Conservation (phyloP, 176 grass and related monocot genomes). For the Carex parvula region DNA sequence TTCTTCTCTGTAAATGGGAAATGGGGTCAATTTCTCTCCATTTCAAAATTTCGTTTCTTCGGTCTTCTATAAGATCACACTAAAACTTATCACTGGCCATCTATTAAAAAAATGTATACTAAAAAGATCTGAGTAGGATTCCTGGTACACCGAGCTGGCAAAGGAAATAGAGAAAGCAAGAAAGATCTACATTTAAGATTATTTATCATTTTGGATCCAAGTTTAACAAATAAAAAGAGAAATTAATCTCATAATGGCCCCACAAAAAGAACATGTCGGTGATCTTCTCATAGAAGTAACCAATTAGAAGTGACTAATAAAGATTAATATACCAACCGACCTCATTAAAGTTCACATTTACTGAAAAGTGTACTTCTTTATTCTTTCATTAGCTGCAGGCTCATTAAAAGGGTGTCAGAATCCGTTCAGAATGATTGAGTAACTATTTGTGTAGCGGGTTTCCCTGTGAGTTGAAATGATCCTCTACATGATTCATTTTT, state of each 20-base stretch:
- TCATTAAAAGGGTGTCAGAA: background rate
- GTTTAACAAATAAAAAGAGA: conserved; percentile 3
- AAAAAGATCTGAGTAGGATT: background rate
- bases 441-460: background rate
- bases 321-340: background rate
- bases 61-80: too few relatives aligned
- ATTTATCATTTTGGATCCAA: background rate
- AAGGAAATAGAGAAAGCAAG: conserved; percentile 1
- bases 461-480: background rate
- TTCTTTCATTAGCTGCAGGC: background rate
- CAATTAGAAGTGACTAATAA: background rate
- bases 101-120: background rate
- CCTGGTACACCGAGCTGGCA: background rate
- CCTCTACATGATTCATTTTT: background rate
- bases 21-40: background rate
- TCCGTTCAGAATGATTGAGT: background rate
- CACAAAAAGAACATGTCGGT: conserved; percentile 18
- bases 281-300: conserved; percentile 11
- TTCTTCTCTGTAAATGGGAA: background rate
- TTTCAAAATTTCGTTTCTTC: too few relatives aligned
- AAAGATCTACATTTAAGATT: conserved; percentile 1
- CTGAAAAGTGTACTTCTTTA: background rate
- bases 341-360: background rate
- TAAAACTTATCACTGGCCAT: too few relatives aligned
- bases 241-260: conserved; percentile 3